Base-by-base conservation (phyloP, 345 rosid species). In the Isatis tinctoria region DNA sequence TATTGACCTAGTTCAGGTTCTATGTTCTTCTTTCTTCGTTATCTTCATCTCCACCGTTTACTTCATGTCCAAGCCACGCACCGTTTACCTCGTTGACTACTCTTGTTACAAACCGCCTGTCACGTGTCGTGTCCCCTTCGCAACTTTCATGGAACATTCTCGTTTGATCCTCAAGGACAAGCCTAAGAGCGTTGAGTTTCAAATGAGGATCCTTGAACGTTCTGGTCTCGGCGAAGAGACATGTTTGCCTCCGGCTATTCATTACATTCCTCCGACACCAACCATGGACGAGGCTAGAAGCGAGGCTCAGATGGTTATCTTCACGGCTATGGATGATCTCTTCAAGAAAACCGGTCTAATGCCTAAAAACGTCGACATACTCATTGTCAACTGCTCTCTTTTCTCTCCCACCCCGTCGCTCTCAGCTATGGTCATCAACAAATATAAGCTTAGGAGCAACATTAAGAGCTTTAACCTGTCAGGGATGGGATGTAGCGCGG, bases 401-500 rank as follows among this genome's bases (percentile, higher is more conserved):
- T 87, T 90, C 73, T 88, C 94, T 1, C 91, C 93, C 0, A 88
- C 97, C 0, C 97, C 97, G 3, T 90, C 94, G 0, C 75, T 88
- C 22, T 85, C 97, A 0, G 92, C 97, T 27, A 88, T 90, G 97
- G 83, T 90, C 35, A 85, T 90, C 43, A 90, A 90, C 65, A 88
- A 85, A 64, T 90, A 85, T 78, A 87, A 86, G 83, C 82, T 90
- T 22, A 79, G 94, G 61, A 90, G 97, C 70, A 88, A 90, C 59
- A 85, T 90, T 17, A 90, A 83, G 71, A 90, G 94, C 82, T 87
- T 87, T 53, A 88, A 90, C 80, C 87, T 90, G 3, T 88, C 92
- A 0, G 92, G 97, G 33, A 90, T 90, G 94, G 97, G 97, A 2
- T 88, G 97, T 71, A 88, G 92, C 39, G 97, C 97, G 0, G 89